Evolutionary conservation across 2,329 filamentous ascomycete species (phyloP).

Genomic region (Trichoderma breve): DNA sequence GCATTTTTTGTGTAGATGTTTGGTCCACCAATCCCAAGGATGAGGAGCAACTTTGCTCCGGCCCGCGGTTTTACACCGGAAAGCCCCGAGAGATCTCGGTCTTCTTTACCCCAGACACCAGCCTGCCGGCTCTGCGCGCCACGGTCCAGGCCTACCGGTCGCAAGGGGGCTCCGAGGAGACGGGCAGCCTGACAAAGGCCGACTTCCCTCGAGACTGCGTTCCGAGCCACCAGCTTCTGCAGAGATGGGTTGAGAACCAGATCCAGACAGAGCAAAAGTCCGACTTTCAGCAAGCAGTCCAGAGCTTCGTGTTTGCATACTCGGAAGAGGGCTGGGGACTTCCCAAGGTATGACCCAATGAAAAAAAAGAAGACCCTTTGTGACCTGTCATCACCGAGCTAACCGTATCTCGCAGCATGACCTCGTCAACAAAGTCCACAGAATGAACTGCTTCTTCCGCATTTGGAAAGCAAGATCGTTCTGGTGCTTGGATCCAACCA

Average conservation of each 20-base stretch:
- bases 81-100: slow-evolving; percentile 38
- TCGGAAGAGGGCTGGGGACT: slow-evolving; percentile 36
- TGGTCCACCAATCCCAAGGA: slow-evolving; percentile 37
- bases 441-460: slow-evolving; percentile 50
- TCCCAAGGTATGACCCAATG: slow-evolving; percentile 36
- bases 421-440: slow-evolving; percentile 44
- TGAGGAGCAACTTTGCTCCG: slow-evolving; percentile 35
- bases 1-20: slow-evolving; percentile 32
- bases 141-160: slow-evolving; percentile 40
- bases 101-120: slow-evolving; percentile 35
- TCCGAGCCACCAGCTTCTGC: slow-evolving; percentile 36
- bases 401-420: slow-evolving; percentile 35
- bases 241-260: slow-evolving; percentile 40
- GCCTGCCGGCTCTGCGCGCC: slow-evolving; percentile 41
- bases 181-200: slow-evolving; percentile 34
- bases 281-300: slow-evolving; percentile 36
- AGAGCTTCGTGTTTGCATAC: slow-evolving; percentile 40
- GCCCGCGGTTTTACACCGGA: slow-evolving; percentile 38
- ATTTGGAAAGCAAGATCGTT: slow-evolving; percentile 48
- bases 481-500: slow-evolving; percentile 39
- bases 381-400: slow-evolving; percentile 18
- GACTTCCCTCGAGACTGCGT: slow-evolving; percentile 39
- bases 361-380: not conserved
- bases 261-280: slow-evolving; percentile 35
- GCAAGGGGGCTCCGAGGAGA: slow-evolving; percentile 31